Evolutionary conservation across 176 grass and related monocot genomes (phyloP).

Genomic region (Musa schizocarpa): DNA sequence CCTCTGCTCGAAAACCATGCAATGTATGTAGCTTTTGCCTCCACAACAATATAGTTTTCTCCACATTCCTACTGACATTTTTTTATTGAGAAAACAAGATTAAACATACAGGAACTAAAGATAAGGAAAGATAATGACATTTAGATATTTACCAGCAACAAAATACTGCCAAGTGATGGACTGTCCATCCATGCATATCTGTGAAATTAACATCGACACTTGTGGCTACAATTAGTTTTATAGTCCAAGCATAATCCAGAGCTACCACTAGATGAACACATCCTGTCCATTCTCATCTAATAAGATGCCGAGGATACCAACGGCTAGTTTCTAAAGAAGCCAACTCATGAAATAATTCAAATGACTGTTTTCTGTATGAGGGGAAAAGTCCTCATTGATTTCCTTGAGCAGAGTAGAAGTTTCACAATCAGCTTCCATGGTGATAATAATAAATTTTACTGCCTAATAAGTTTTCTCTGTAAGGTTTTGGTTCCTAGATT

Average conservation of each 20-base stretch:
- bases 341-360: conserved; percentile 68
- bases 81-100: conserved; percentile 37
- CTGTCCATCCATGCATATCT: conserved; percentile 87
- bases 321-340: conserved; percentile 61
- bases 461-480: conserved; percentile 50
- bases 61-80: conserved; percentile 78
- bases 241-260: conserved; percentile 85
- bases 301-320: conserved; percentile 54
- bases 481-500: conserved; percentile 28
- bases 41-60: conserved; percentile 78
- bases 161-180: conserved; percentile 79
- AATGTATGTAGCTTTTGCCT: conserved; percentile 59
- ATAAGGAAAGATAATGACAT: neutral
- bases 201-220: conserved; percentile 81
- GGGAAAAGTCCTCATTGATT: conserved; percentile 32
- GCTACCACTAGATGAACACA: conserved; percentile 73
- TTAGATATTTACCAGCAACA: conserved; percentile 45
- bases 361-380: conserved; percentile 18
- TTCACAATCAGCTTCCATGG: conserved; percentile 40
- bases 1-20: conserved; percentile 46
- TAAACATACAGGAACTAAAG: neutral
- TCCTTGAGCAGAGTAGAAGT: conserved; percentile 68
- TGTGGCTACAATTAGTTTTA: conserved; percentile 57
- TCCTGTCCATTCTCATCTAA: conserved; percentile 81
- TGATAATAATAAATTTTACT: conserved; percentile 52